Conservation (phyloP, 2,329 filamentous ascomycete genomes). For the Epichloe scottii region DNA sequence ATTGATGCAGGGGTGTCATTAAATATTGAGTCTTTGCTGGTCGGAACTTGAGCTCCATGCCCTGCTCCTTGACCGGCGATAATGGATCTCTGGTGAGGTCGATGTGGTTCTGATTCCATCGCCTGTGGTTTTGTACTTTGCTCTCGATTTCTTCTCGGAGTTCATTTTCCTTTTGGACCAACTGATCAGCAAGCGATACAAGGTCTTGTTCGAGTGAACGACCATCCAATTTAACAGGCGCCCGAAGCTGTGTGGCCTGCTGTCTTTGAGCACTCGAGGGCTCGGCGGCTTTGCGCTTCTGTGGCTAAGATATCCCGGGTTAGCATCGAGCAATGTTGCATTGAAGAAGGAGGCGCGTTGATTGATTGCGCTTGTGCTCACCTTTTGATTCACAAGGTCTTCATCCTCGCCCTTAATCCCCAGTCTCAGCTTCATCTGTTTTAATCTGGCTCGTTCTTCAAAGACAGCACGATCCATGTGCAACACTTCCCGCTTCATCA, state of each 20-base stretch:
- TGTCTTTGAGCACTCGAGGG: conserved; percentile 48
- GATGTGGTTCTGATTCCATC: conserved; percentile 84
- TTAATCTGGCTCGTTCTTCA: conserved; percentile 68
- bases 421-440: conserved; percentile 77
- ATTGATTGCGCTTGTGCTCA: conserved; percentile 27
- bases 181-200: conserved; percentile 60
- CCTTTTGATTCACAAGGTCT: conserved; percentile 88
- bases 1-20: conserved; percentile 51
- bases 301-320: conserved; percentile 38
- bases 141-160: conserved; percentile 73
- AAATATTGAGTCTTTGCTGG: conserved; percentile 60
- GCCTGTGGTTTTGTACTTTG: conserved; percentile 76
- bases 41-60: conserved; percentile 51
- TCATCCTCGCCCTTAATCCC: conserved; percentile 89
- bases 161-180: conserved; percentile 69
- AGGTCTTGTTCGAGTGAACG: conserved; percentile 69
- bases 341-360: background rate
- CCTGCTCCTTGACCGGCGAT: conserved; percentile 59
- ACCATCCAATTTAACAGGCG: conserved; percentile 57
- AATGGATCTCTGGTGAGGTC: conserved; percentile 80
- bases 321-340: conserved; percentile 22
- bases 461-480: conserved; percentile 67
- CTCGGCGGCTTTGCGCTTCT: conserved; percentile 56
- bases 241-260: conserved; percentile 52
- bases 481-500: conserved; percentile 65